Evolutionary conservation across 768 basidiomycete species (phyloP).

Genomic region (Kwoniella sp.): DNA sequence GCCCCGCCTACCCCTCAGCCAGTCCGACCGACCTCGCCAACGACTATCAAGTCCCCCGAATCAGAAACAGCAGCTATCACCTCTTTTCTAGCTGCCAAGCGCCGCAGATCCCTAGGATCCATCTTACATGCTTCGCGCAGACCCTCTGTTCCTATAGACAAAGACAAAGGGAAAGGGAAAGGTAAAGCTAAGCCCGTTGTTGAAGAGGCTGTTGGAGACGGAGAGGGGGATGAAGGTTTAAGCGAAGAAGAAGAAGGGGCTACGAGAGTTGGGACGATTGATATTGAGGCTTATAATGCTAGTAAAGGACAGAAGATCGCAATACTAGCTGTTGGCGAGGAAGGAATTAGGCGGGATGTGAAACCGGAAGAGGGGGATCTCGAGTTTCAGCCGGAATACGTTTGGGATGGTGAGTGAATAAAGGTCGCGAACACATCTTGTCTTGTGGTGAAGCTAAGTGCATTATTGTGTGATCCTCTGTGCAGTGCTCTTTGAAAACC

Average conservation of each 20-base stretch:
- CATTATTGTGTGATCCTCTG: too few species aligned
- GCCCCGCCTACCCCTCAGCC: not conserved
- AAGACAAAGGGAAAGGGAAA: not conserved
- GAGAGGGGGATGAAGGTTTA: conserved; percentile 20
- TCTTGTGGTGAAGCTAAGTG: too few species aligned
- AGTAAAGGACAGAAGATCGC: conserved; percentile 22
- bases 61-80: conserved; percentile 26
- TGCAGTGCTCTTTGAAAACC: conserved; percentile 52
- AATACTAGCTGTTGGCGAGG: not conserved
- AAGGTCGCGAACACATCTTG: too few species aligned
- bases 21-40: conserved; percentile 1
- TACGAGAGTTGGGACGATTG: conserved; percentile 11
- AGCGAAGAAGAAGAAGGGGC: conserved; percentile 13
- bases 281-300: conserved; percentile 24
- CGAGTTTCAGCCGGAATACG: conserved; percentile 30
- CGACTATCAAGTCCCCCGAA: conserved; percentile 1
- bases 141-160: not conserved
- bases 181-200: too few species aligned
- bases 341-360: conserved; percentile 4
- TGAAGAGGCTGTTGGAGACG: conserved; percentile 14
- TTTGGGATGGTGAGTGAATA: conserved; percentile 47
- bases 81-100: conserved; percentile 18
- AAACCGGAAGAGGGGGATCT: conserved; percentile 18
- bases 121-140: not conserved
- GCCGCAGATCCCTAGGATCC: conserved; percentile 13